These are phyloP conservation scores for Huntiella moniliformis DNA, from an alignment of 2,329 filamentous ascomycete species.

Conservation along the genomic window DNA sequence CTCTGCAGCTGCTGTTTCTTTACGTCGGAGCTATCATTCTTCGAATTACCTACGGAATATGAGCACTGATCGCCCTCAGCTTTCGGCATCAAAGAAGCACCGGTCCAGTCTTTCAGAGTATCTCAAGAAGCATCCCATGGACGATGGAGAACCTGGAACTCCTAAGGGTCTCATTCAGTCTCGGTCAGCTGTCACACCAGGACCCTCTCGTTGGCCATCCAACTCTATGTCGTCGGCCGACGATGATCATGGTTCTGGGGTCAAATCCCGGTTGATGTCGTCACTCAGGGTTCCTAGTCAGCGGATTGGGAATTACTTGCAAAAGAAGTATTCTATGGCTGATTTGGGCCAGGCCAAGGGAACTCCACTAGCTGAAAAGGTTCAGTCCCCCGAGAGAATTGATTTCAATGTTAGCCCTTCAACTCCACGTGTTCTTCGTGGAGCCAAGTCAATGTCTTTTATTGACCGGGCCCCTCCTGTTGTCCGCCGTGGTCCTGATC, in stretches of 20 bases:
- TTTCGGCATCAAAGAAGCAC: background rate
- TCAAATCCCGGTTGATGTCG: no score
- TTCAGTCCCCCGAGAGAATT: no score
- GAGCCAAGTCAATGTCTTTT: constrained; percentile 12
- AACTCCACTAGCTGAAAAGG: background rate
- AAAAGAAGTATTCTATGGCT: constrained; percentile 1
- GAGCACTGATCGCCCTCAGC: background rate
- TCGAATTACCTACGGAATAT: background rate
- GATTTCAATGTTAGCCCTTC: background rate
- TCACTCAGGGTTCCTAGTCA: no score
- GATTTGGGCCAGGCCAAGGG: constrained; percentile 1
- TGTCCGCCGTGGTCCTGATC: background rate
- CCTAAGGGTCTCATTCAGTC: background rate
- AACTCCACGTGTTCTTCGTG: constrained; percentile 3
- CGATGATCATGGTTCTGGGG: background rate
- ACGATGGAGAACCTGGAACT: background rate
- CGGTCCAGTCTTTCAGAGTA: constrained; percentile 1
- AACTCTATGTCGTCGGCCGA: background rate
- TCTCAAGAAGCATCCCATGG: background rate
- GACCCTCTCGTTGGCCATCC: background rate
- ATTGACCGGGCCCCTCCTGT: constrained; percentile 7
- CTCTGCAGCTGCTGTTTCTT: constrained; percentile 7
- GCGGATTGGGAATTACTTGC: no score
- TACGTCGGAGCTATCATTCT: constrained; percentile 4
- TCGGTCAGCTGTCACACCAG: background rate